A percentile compares a stretch with the other conserved stretches of the same genome.
These are phyloP conservation scores for Zygnema circumcarinatum DNA, from an alignment of 139 green algal species.

Conservation along the genomic window DNA sequence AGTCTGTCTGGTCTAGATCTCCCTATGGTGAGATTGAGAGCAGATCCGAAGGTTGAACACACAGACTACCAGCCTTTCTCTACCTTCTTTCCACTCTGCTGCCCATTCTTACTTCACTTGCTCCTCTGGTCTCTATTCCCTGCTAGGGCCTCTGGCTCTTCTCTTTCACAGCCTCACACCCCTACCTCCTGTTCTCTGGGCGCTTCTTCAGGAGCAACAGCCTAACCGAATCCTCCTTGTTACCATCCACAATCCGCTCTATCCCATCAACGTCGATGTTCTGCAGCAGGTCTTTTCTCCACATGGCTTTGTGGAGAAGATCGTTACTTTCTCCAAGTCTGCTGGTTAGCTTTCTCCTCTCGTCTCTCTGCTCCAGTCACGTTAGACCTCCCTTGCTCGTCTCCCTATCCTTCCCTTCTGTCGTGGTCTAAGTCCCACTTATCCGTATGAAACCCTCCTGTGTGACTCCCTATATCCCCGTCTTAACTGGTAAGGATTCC, in stretches of 20 bases:
- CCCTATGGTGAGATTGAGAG: too few relatives aligned
- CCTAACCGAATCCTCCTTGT: slow-evolving; percentile 62
- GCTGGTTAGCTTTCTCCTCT: slow-evolving; percentile 54
- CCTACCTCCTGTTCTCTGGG: not conserved
- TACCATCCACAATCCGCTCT: slow-evolving; percentile 62
- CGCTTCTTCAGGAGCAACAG: slow-evolving; percentile 32
- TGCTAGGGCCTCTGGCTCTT: not conserved
- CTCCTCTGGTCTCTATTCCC: not conserved
- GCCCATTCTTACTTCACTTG: slow-evolving; percentile 6
- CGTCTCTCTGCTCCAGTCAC: slow-evolving; percentile 4
- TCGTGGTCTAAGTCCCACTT: too few relatives aligned
- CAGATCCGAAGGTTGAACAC: too few relatives aligned
- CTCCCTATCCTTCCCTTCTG: slow-evolving; percentile 27
- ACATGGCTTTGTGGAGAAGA: slow-evolving; percentile 63
- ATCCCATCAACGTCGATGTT: slow-evolving; percentile 64
- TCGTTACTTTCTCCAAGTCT: slow-evolving; percentile 56
- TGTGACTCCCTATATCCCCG: too few relatives aligned
- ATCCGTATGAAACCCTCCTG: too few relatives aligned
- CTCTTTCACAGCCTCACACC: slow-evolving; percentile 3
- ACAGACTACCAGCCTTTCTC: too few relatives aligned
- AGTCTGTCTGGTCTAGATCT: too few relatives aligned
- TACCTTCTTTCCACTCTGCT: too few relatives aligned
- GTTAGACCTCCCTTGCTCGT: not conserved
- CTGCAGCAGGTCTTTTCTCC: slow-evolving; percentile 64
- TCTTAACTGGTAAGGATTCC: too few relatives aligned